These are phyloP conservation scores for Solanum phureja DNA, from an alignment of 257 asterid genomes.

Conservation along the genomic window DNA sequence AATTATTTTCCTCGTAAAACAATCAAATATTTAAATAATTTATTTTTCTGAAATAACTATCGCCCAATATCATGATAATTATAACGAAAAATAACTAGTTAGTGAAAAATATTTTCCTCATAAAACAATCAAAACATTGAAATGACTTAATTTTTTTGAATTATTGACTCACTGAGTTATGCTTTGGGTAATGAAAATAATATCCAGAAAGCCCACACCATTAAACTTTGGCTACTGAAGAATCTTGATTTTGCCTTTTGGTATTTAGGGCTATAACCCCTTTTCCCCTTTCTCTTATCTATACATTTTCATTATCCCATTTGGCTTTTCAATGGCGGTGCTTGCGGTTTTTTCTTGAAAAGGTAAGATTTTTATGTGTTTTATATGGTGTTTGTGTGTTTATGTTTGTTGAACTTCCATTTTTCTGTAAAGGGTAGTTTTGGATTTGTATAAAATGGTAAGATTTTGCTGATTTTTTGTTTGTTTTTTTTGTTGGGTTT, in stretches of 20 bases:
- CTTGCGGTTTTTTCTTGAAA: not conserved
- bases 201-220: conserved; percentile 6
- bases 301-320: not conserved
- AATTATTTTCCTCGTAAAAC: not conserved
- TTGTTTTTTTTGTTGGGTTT: not conserved
- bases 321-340: conserved; percentile 8
- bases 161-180: not conserved
- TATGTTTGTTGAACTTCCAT: not conserved
- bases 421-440: not conserved
- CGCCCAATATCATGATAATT: not conserved
- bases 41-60: too few species aligned
- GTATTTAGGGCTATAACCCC: conserved; percentile 8
- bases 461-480: not conserved
- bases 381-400: not conserved
- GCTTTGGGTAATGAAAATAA: not conserved
- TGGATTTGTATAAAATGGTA: not conserved
- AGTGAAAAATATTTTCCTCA: not conserved
- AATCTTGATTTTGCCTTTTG: not conserved
- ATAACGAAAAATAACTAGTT: not conserved
- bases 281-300: not conserved
- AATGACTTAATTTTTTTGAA: not conserved
- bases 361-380: not conserved
- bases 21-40: not conserved
- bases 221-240: not conserved
- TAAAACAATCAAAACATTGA: not conserved